Conservation (phyloP, 495 filamentous ascomycete species). For the Penicillium atrosanguineum region DNA sequence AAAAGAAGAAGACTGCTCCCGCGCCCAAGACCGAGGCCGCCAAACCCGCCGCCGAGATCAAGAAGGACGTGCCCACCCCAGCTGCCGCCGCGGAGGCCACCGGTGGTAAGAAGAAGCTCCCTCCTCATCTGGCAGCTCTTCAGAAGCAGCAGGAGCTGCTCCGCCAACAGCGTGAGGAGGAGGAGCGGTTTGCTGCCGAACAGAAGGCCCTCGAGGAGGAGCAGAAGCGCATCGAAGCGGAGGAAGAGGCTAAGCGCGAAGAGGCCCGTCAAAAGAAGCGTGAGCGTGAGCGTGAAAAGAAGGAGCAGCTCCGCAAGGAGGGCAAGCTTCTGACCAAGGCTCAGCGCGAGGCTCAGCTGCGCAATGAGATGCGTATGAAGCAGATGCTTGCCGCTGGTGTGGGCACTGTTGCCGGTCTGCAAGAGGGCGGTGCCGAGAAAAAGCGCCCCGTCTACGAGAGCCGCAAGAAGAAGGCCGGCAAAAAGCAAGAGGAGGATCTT, state of each 20-base stretch:
- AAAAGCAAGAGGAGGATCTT: slow-evolving; percentile 68
- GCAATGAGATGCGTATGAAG: slow-evolving; percentile 81
- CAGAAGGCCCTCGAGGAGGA: slow-evolving; percentile 73
- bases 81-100: slow-evolving; percentile 45
- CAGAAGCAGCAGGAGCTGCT: slow-evolving; percentile 92
- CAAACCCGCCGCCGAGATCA: slow-evolving; percentile 44
- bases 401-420: slow-evolving; percentile 70
- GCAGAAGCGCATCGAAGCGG: slow-evolving; percentile 61
- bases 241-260: slow-evolving; percentile 72
- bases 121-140: slow-evolving; percentile 72
- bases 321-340: slow-evolving; percentile 94
- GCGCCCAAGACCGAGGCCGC: slow-evolving; percentile 31
- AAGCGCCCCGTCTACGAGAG: slow-evolving; percentile 71
- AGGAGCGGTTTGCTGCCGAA: slow-evolving; percentile 63
- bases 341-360: slow-evolving; percentile 81
- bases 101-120: slow-evolving; percentile 85
- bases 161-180: slow-evolving; percentile 71
- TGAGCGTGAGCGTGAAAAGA: slow-evolving; percentile 92
- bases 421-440: slow-evolving; percentile 62
- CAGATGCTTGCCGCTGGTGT: slow-evolving; percentile 90
- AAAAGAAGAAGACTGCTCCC: slow-evolving; percentile 54
- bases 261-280: slow-evolving; percentile 79
- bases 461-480: slow-evolving; percentile 72
- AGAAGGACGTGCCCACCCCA: slow-evolving; percentile 31
- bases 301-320: slow-evolving; percentile 92